Base-by-base conservation (phyloP, 805 yeast genomes). In the Scheffersomyces ergatensis region DNA sequence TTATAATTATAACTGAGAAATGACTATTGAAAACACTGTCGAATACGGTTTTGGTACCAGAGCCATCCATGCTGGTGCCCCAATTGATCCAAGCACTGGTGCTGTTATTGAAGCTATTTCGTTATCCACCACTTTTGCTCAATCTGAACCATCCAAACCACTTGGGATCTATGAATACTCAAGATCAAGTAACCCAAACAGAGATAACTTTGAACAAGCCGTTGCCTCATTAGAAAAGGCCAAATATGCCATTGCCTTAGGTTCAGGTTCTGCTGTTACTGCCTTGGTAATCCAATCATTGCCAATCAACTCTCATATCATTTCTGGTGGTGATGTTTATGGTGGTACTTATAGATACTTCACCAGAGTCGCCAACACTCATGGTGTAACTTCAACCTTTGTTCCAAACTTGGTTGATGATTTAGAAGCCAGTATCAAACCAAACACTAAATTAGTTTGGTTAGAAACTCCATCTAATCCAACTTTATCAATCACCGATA, bases 311-410 rank as follows among this genome's bases (percentile, higher is more conserved):
- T 72, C 86, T 32, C 93, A 88, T 57, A 84, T 85, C 32, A 72
- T 87, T 37, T 81, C 89, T 35, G 81, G 86, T 55, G 89, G 86
- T 53, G 96, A 87, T 55, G 95, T 87, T 35, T 87, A 87, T 64
- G 96, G 96, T 47, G 96, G 96, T 54, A 87, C 95, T 43, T 93
- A 87, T 71, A 76, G 96, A 65, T 87, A 88, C 66, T 87, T 87
- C 74, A 83, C 95, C 59, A 77, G 84, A 61, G 95, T 87, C 36
- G 95, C 92, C 45, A 71, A 72, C 57, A 77, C 87, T 35, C 93
- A 86, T 60, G 92, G 92, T 43, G 84, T 85, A 42, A 74, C 70
- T 40, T 76, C 84, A 34, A 64, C 80, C 14, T 87, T 88, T 65
- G 80, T 89, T 36, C 18, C n/a, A 14, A 74, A 83, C 60, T 70